Evolutionary conservation across 1,284 basidiomycete genomes (phyloP), one percentile per base, ranked within the genome.

Genomic region (Meripilus lineatus): DNA sequence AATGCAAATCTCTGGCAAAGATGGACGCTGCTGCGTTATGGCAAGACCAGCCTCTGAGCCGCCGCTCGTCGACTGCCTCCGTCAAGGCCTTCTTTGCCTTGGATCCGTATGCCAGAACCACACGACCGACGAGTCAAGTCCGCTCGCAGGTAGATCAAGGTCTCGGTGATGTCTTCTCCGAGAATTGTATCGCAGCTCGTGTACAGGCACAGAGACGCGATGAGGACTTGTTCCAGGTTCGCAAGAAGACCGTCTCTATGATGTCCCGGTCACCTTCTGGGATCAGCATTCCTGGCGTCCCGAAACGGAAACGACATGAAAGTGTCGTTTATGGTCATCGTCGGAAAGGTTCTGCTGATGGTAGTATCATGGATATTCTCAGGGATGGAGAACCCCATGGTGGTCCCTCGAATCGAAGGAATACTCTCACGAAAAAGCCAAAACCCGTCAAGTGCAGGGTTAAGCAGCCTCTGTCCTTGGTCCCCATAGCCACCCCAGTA

Each of bases 111-210:
- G 65, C 71, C 10, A 53, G 57, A 3, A 74, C 88, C 38, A 68
- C 85, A 30, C 80, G 89, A 7, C 79, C 81, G 7, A 84, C 88
- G 5, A 67, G 75, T 13, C 70, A 77, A 25, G 79, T 83, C 24
- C 80, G 90, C 17, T 71, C 78, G 22, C 74, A 77, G 39, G 77
- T 86, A 26, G 85, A 89, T 51, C 73, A 77, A 36, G 79, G 75
- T 11, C 64, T 89, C 15, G 70, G 74, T 40, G 86, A 89, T 50
- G 77, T 89, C 38, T 74, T 81, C 50, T 86, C 85, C 10, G 73
- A 79, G 47, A 67, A 70, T 15, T 81, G 82, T 48, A 58, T 80
- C 32, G 71, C 70, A 7, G 81, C 79, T n/a, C 35, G 82, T 73
- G 34, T 72, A 26, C 72, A 81, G 42, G 81, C 81, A 4, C 73